Conservation (phyloP, 1,284 basidiomycete species). For the Hymenochaete sp. region DNA sequence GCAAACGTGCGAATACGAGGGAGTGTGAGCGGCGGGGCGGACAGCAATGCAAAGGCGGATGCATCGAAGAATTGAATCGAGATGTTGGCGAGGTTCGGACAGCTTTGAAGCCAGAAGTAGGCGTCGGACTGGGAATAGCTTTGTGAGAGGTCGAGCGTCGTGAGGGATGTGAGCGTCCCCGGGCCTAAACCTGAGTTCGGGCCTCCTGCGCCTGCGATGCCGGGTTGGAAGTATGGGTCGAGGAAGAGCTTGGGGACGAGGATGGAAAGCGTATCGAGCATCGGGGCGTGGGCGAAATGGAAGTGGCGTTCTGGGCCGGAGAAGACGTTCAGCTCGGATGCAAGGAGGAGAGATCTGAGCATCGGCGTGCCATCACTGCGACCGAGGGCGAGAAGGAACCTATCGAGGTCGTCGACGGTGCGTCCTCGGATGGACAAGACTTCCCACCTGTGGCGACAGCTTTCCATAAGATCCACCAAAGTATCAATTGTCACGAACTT, state of each 20-base stretch:
- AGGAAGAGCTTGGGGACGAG: background rate
- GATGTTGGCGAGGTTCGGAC: constrained; percentile 1
- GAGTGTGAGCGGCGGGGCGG: background rate
- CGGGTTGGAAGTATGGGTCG: constrained; percentile 2
- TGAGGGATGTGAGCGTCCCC: background rate
- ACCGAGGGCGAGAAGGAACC: constrained; percentile 6
- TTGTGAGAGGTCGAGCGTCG: background rate
- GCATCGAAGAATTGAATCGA: constrained; percentile 4
- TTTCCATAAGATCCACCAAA: background rate
- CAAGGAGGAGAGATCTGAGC: background rate
- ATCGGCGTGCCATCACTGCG: too few relatives aligned
- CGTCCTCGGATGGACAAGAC: background rate
- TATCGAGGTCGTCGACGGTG: background rate
- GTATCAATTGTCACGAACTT: background rate
- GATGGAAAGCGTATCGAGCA: background rate
- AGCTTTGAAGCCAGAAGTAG: constrained; percentile 6
- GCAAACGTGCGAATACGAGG: background rate
- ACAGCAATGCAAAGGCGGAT: background rate
- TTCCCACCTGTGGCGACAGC: constrained; percentile 5
- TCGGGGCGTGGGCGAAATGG: background rate
- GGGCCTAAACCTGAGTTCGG: too few relatives aligned
- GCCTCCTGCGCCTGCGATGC: too few relatives aligned
- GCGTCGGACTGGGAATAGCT: constrained; percentile 7
- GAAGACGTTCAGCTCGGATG: background rate
- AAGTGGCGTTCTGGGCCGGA: background rate